phyloP scores from a whole-genome alignment of 768 basidiomycete genomes.

The Trametes cubensis region DNA sequence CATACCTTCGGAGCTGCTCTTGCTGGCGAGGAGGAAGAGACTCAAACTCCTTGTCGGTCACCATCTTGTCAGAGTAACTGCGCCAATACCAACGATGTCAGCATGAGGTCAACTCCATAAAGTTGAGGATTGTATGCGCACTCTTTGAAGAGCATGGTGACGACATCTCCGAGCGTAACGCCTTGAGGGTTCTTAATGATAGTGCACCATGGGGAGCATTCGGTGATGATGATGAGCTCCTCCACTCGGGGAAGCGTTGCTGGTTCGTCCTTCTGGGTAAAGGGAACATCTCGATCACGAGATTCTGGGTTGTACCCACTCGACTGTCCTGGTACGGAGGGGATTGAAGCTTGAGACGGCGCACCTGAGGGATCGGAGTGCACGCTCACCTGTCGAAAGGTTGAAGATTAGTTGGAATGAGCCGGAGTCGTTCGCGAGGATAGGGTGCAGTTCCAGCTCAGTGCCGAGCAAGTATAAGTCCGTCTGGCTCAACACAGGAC shows the following conservation, averaged over 20 bases:
- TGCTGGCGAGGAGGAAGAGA: conserved; percentile 65
- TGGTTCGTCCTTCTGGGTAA: conserved; percentile 43
- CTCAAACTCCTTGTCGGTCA: conserved; percentile 68
- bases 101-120: background rate
- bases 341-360: background rate
- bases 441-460: conserved; percentile 73
- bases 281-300: conserved; percentile 60
- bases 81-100: background rate
- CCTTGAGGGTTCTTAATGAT: conserved; percentile 71
- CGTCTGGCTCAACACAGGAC: conserved; percentile 76
- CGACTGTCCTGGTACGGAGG: conserved; percentile 49
- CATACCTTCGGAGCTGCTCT: conserved; percentile 69
- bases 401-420: conserved; percentile 73
- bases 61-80: conserved; percentile 70
- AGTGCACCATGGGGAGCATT: conserved; percentile 77
- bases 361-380: background rate
- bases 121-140: conserved; percentile 39
- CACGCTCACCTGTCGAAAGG: conserved; percentile 58
- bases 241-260: conserved; percentile 43
- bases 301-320: conserved; percentile 63
- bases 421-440: conserved; percentile 53
- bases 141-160: conserved; percentile 75
- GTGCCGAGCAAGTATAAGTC: conserved; percentile 75
- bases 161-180: conserved; percentile 79
- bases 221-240: conserved; percentile 41